Base-by-base conservation (phyloP, 2,329 filamentous ascomycete genomes). In the Hypoxylon sp. region DNA sequence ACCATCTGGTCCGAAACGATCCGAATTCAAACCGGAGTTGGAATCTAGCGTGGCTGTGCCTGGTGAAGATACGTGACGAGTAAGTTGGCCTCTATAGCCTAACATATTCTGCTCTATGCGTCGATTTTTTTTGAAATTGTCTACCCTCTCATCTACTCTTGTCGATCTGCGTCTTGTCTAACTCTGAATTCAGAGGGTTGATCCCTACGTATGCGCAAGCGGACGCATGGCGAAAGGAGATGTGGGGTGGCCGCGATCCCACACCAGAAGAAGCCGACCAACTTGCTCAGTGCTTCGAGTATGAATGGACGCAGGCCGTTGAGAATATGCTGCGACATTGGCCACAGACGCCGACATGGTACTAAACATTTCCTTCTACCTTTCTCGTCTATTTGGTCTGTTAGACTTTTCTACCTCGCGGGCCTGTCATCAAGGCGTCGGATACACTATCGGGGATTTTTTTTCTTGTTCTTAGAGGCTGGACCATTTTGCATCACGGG, bases 21-120 rank as follows among this genome's bases (percentile, higher is more conserved):
- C 89, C 90, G 0, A 81, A 84, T 17, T 91, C 89, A 69, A 89
- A 89, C 72, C 85, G 89, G 23, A 93, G 90, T 75, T 93, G 91
- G 91, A 94, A 93, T 75, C 83, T 91, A 72, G 91, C 90, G 45
- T 93, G 91, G 91, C 80, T 93, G 49, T 88, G 91, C 32, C 80
- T 93, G 9, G 81, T 80, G 45, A 92, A 92, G 77, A 89, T 93
- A 55, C 82, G 84, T 21, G 86, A 88, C 61, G 88, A 90, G 89
- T 90, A 80, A 78, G 87, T 82, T 7, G 48, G 25, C 34, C 48
- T 30, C 36, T 38, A 30, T 45, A 25, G 19, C 11, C 17, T 14
- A 43, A 21, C 14, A 5, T 10, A n/a, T 36, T 32, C 21, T 41
- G 50, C 63, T 51, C 17, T 17, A 14, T 62, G 14, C 2, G 17